These are phyloP conservation scores for Silene latifolia DNA, from an alignment of 148 eudicot genomes.

Conservation along the genomic window DNA sequence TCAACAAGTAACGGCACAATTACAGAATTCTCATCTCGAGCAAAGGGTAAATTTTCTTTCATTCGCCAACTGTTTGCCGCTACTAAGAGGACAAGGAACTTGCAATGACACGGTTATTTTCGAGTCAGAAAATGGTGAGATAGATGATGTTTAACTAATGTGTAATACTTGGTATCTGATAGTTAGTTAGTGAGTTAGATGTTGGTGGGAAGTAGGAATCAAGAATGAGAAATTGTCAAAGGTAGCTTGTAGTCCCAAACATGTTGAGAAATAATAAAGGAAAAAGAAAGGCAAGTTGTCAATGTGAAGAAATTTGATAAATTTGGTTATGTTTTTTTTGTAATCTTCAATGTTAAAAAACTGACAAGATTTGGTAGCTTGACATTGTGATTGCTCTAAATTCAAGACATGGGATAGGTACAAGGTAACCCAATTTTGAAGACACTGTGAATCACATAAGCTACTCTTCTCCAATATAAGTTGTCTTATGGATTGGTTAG, in stretches of 20 bases:
- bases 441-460: too few relatives aligned
- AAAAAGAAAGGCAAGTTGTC: slow-evolving; percentile 12
- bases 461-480: too few relatives aligned
- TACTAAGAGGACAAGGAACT: slow-evolving; percentile 59
- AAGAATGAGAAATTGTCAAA: slow-evolving; percentile 20
- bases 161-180: slow-evolving; percentile 24
- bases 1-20: slow-evolving; percentile 58
- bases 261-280: slow-evolving; percentile 24
- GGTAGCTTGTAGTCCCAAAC: slow-evolving; percentile 26
- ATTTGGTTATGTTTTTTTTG: too few relatives aligned
- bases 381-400: too few relatives aligned
- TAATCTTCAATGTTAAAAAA: too few relatives aligned
- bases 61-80: slow-evolving; percentile 82
- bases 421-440: too few relatives aligned
- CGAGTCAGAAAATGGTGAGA: slow-evolving; percentile 1
- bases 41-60: slow-evolving; percentile 67
- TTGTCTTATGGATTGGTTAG: too few relatives aligned
- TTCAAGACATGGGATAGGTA: too few relatives aligned
- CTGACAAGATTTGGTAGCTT: too few relatives aligned
- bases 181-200: slow-evolving; percentile 19
- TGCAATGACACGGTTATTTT: slow-evolving; percentile 36
- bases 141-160: too few relatives aligned
- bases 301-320: slow-evolving; percentile 25
- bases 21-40: slow-evolving; percentile 54
- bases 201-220: slow-evolving; percentile 14